These are phyloP conservation scores for Malus hybrid DNA, from an alignment of 331 rosid species.

Conservation along the genomic window DNA sequence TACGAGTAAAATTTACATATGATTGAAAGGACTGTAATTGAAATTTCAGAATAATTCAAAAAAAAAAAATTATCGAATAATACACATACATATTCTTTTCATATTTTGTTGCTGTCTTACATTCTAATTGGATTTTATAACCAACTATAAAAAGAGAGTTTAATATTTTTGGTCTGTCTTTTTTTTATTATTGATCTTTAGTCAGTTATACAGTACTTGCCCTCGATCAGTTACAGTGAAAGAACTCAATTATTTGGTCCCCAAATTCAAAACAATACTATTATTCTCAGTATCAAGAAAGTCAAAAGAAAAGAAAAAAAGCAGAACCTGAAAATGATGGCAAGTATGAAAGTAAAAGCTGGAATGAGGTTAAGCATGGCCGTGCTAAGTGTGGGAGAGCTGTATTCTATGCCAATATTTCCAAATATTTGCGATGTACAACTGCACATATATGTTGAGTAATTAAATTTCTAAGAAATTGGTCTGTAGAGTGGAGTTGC, in stretches of 20 bases:
- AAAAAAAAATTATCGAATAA: too few relatives aligned
- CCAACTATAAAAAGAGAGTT: background rate
- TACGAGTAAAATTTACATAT: too few relatives aligned
- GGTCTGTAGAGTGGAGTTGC: background rate
- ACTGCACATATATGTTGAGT: conserved; percentile 8
- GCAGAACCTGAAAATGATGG: conserved; percentile 40
- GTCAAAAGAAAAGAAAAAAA: background rate
- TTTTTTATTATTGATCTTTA: too few relatives aligned
- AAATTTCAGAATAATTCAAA: too few relatives aligned
- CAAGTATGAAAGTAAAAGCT: conserved; percentile 49
- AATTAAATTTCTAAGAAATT: background rate
- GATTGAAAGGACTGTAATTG: too few relatives aligned
- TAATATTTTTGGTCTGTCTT: background rate
- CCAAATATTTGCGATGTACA: conserved; percentile 15
- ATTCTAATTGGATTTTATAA: background rate
- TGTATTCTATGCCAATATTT: conserved; percentile 37
- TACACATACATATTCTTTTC: too few relatives aligned
- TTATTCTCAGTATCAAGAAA: background rate
- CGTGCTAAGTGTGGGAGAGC: conserved; percentile 43
- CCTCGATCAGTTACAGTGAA: background rate
- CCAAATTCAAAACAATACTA: background rate
- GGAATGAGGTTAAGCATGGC: conserved; percentile 48
- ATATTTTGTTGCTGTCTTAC: background rate
- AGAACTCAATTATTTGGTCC: background rate
- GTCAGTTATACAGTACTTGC: background rate